Percentiles rank a stretch among this genome's conserved stretches.
Evolutionary conservation across 1,139 yeast genomes (phyloP).

Genomic region (Geotrichum carabidarum): DNA sequence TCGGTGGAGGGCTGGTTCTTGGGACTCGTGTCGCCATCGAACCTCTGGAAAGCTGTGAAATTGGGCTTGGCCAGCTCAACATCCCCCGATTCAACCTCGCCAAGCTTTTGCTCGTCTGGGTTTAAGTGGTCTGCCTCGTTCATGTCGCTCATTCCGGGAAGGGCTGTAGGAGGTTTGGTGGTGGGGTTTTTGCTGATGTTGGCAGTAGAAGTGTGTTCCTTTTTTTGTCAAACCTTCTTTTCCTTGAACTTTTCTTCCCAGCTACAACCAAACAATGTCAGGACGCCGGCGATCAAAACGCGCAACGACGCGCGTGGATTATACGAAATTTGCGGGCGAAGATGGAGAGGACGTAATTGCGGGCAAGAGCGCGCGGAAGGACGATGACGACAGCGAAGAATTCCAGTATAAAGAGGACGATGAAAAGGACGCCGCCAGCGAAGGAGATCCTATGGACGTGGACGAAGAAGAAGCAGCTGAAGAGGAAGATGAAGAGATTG

Average conservation of each 20-base stretch:
- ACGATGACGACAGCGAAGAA: slow-evolving; percentile 15
- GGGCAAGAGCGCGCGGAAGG: slow-evolving; percentile 12
- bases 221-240: background rate
- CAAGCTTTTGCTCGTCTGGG: no score
- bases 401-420: slow-evolving; percentile 3
- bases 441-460: slow-evolving; percentile 5
- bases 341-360: slow-evolving; percentile 19
- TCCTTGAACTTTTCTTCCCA: background rate
- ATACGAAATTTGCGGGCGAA: slow-evolving; percentile 23
- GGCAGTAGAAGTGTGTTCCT: background rate
- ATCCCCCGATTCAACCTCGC: background rate
- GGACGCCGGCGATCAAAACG: slow-evolving; percentile 22
- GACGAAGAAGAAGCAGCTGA: slow-evolving; percentile 16
- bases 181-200: background rate
- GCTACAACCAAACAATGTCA: slow-evolving; percentile 9
- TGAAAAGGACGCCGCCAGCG: background rate
- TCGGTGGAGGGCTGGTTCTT: background rate
- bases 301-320: slow-evolving; percentile 24
- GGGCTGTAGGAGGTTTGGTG: background rate
- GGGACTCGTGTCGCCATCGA: background rate
- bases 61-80: background rate
- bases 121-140: no score
- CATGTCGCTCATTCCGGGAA: background rate
- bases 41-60: slow-evolving; percentile 1
- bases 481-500: slow-evolving; percentile 12